Evolutionary conservation across 2,329 filamentous ascomycete species (phyloP).

Genomic region (Alternaria sp.): DNA sequence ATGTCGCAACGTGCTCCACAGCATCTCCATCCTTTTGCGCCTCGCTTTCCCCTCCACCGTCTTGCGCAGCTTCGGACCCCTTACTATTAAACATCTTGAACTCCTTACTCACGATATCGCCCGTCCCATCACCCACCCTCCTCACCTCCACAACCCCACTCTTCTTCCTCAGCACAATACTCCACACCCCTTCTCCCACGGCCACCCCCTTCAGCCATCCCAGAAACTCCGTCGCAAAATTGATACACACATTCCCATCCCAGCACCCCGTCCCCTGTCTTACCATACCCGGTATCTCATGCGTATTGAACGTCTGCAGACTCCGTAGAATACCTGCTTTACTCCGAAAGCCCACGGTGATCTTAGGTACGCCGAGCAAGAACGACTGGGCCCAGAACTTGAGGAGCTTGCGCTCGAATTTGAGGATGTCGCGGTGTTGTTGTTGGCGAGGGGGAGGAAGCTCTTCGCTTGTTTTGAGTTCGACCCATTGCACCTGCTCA

Average conservation of each 20-base stretch:
- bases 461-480: slow-evolving; percentile 87
- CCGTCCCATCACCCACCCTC: slow-evolving; percentile 76
- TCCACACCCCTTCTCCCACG: slow-evolving; percentile 76
- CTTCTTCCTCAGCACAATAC: slow-evolving; percentile 71
- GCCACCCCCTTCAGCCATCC: slow-evolving; percentile 73
- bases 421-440: slow-evolving; percentile 70
- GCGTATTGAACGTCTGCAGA: slow-evolving; percentile 81
- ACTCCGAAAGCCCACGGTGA: slow-evolving; percentile 87
- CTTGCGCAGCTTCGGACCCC: background rate
- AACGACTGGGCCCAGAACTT: slow-evolving; percentile 99
- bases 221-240: slow-evolving; percentile 80
- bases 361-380: slow-evolving; percentile 87
- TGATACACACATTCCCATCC: slow-evolving; percentile 94
- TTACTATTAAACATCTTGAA: slow-evolving; percentile 72
- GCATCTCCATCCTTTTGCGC: background rate
- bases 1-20: background rate
- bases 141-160: slow-evolving; percentile 74
- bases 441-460: slow-evolving; percentile 55
- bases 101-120: slow-evolving; percentile 75
- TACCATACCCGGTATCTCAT: slow-evolving; percentile 77
- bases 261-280: slow-evolving; percentile 73
- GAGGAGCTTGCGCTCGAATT: slow-evolving; percentile 87
- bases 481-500: slow-evolving; percentile 80
- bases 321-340: slow-evolving; percentile 72
- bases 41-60: background rate